These are phyloP conservation scores for Phytopythium litorale DNA, from an alignment of 352 stramenopile species.

Conservation along the genomic window DNA sequence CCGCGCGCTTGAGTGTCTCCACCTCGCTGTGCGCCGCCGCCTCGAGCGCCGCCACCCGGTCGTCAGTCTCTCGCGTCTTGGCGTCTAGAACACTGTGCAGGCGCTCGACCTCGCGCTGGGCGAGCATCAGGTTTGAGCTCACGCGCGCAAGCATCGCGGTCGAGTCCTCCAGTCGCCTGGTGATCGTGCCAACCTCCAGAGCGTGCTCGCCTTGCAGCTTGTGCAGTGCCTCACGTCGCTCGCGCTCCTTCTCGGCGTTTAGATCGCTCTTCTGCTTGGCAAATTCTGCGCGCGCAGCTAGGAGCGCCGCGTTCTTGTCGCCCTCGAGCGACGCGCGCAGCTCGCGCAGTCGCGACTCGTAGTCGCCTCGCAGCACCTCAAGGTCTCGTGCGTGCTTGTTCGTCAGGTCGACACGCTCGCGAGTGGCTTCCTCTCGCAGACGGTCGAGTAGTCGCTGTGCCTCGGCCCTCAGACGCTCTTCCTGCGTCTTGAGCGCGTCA, in stretches of 20 bases:
- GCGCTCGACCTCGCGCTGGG: slow-evolving; percentile 23
- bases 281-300: slow-evolving; percentile 29
- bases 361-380: slow-evolving; percentile 11
- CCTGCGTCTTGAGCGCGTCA: slow-evolving; percentile 12
- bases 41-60: slow-evolving; percentile 32
- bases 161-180: slow-evolving; percentile 17
- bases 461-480: slow-evolving; percentile 5
- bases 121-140: slow-evolving; percentile 24
- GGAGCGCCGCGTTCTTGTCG: slow-evolving; percentile 25
- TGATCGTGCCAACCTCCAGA: slow-evolving; percentile 20
- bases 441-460: slow-evolving; percentile 3
- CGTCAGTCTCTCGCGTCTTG: slow-evolving; percentile 27
- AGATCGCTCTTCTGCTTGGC: slow-evolving; percentile 26
- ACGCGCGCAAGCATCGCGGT: slow-evolving; percentile 24
- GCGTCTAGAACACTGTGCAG: slow-evolving; percentile 24
- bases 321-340: slow-evolving; percentile 18
- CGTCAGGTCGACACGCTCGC: slow-evolving; percentile 3
- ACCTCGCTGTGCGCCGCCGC: slow-evolving; percentile 36
- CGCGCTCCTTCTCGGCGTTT: slow-evolving; percentile 32
- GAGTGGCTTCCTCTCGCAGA: not conserved
- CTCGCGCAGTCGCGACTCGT: slow-evolving; percentile 21
- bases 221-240: slow-evolving; percentile 22
- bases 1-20: slow-evolving; percentile 46
- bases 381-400: slow-evolving; percentile 15
- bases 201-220: slow-evolving; percentile 24